Conservation (phyloP, 495 filamentous ascomycete species). For the Neurospora sp. region DNA sequence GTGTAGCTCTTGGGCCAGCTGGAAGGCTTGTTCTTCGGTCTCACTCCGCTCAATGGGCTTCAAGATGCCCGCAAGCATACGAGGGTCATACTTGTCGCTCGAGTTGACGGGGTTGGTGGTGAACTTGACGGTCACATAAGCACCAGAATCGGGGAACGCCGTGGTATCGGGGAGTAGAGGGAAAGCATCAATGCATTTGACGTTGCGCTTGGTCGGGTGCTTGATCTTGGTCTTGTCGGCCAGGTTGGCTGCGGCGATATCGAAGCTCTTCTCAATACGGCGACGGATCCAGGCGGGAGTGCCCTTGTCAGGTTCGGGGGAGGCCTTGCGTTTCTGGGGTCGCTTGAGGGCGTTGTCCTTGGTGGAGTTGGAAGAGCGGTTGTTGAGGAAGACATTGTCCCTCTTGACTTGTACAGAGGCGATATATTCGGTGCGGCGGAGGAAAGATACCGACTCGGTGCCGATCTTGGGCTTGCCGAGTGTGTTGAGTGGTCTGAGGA, state of each 20-base stretch:
- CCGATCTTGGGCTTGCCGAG: slow-evolving; percentile 64
- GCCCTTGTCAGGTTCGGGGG: slow-evolving; percentile 50
- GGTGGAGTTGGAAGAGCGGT: slow-evolving; percentile 28
- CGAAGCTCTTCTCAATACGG: slow-evolving; percentile 76
- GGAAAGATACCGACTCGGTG: slow-evolving; percentile 74
- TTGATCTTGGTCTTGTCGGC: slow-evolving; percentile 64
- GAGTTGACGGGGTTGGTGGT: slow-evolving; percentile 62
- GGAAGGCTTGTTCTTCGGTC: slow-evolving; percentile 38
- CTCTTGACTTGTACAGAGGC: slow-evolving; percentile 48
- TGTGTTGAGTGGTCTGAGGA: slow-evolving; percentile 68
- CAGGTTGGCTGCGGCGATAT: slow-evolving; percentile 55
- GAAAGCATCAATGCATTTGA: slow-evolving; percentile 68
- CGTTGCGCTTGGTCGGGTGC: slow-evolving; percentile 72
- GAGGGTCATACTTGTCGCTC: slow-evolving; percentile 55
- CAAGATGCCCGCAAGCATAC: slow-evolving; percentile 72
- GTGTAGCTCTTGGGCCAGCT: slow-evolving; percentile 47
- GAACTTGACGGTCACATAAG: slow-evolving; percentile 85
- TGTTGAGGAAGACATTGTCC: slow-evolving; percentile 24
- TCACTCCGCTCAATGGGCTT: slow-evolving; percentile 48
- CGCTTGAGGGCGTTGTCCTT: slow-evolving; percentile 25
- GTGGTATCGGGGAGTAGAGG: slow-evolving; percentile 82
- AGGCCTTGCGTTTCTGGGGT: slow-evolving; percentile 31
- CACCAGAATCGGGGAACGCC: slow-evolving; percentile 75
- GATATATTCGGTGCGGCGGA: slow-evolving; percentile 93
- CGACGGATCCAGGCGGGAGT: slow-evolving; percentile 70